phyloP scores from a whole-genome alignment of 1,284 basidiomycete species.

The Marasmius fiardii region DNA sequence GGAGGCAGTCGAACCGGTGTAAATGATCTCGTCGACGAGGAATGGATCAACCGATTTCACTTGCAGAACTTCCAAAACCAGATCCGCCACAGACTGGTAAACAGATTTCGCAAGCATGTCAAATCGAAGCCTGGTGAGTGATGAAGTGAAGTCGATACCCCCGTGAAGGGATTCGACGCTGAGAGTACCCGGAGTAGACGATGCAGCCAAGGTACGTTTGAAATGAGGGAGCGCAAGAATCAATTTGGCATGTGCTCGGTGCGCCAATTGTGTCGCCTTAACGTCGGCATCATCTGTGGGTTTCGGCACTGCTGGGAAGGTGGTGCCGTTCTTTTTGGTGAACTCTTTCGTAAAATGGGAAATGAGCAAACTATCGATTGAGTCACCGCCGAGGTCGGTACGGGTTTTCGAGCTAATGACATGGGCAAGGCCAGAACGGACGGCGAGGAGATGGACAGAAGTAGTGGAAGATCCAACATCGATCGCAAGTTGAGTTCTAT shows the following conservation, averaged over 20 bases:
- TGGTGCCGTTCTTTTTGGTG: slow-evolving; percentile 90
- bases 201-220: slow-evolving; percentile 90
- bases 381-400: slow-evolving; percentile 50
- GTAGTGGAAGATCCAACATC: slow-evolving; percentile 71
- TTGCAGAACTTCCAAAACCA: slow-evolving; percentile 59
- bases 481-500: slow-evolving; percentile 68
- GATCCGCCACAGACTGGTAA: slow-evolving; percentile 68
- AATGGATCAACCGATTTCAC: slow-evolving; percentile 54
- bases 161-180: slow-evolving; percentile 94
- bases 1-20: slow-evolving; percentile 86
- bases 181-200: slow-evolving; percentile 85
- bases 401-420: slow-evolving; percentile 51
- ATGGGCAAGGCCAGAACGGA: slow-evolving; percentile 66
- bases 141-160: slow-evolving; percentile 87
- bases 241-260: slow-evolving; percentile 91
- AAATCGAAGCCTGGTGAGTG: slow-evolving; percentile 94
- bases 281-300: slow-evolving; percentile 62
- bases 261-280: slow-evolving; percentile 51
- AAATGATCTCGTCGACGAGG: slow-evolving; percentile 88
- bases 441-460: slow-evolving; percentile 56
- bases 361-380: slow-evolving; percentile 82
- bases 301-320: not conserved
- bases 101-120: slow-evolving; percentile 81
- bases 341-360: slow-evolving; percentile 96
- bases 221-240: slow-evolving; percentile 93